phyloP scores from a whole-genome alignment of 1,139 yeast genomes.

The Debaryomycetaceae sp. region DNA sequence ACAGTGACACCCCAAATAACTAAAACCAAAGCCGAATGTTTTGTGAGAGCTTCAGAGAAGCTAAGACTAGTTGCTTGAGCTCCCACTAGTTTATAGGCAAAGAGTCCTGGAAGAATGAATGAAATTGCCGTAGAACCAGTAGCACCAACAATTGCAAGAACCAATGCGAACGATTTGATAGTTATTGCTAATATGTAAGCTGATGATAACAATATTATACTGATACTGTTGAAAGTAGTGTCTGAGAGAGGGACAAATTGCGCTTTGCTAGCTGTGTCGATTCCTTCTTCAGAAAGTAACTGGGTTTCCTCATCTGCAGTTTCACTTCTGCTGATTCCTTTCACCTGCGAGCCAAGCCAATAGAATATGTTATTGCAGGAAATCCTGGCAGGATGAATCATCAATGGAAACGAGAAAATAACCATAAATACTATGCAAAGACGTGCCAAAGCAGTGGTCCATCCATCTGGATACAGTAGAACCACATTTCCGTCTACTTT shows the following conservation, averaged over 20 bases:
- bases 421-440: constrained; percentile 79
- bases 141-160: constrained; percentile 57
- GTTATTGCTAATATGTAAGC: constrained; percentile 46
- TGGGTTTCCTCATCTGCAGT: constrained; percentile 6
- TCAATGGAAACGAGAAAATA: constrained; percentile 81
- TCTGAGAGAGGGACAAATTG: constrained; percentile 51
- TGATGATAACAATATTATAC: constrained; percentile 38
- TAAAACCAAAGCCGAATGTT: constrained; percentile 27
- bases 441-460: constrained; percentile 63
- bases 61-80: constrained; percentile 25
- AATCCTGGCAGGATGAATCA: constrained; percentile 89
- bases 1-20: constrained; percentile 42
- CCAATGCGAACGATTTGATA: constrained; percentile 51
- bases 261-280: constrained; percentile 9
- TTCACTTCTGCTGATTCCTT: constrained; percentile 1
- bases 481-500: constrained; percentile 72
- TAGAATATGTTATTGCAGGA: constrained; percentile 73
- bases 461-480: constrained; percentile 53
- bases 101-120: constrained; percentile 56
- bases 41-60: constrained; percentile 20
- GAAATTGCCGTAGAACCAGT: constrained; percentile 61
- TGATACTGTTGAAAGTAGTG: constrained; percentile 43
- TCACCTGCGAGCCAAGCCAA: constrained; percentile 31
- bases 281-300: constrained; percentile 5
- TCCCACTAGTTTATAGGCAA: constrained; percentile 50